Base-by-base conservation (phyloP, 495 filamentous ascomycete genomes). In the Aspergillus campestris region DNA sequence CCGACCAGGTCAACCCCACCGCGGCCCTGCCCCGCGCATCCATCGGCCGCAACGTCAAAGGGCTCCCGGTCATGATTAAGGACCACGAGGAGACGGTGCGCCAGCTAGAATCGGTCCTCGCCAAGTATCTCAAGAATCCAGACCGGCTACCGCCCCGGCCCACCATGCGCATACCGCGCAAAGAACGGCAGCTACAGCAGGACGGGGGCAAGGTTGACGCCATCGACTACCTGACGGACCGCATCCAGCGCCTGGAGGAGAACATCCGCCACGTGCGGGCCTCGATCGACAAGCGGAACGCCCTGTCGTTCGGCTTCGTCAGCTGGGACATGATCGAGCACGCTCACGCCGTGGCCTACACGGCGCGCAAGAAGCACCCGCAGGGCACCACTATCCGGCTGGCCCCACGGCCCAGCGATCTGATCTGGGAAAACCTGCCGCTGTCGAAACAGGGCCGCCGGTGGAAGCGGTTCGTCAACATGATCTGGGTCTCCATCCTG, bases 401-500 rank as follows among this genome's bases (percentile, higher is more conserved):
- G 6, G 91, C 94, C 10, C 89, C 94, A 8, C 77, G 79, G 52
- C 90, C 94, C 24, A 86, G 86, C 52, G 92, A 97, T 59, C 75
- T 98, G 30, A 95, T 98, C 52, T 98, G 92, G 92, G 85, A 89
- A 51, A 98, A 98, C 56, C 74, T 97, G 58, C 75, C 76, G 13
- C 69, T 94, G 45, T 74, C 73, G 18, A 79, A 83, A 38, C 60
- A 74, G 13, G 70, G 77, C 7, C 79, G 89, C 46, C 69, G 75
- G 42, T 86, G 81, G 72, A 84, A 83, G 55, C 70, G 81, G 13
- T 70, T 94, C 38, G 74, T 84, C 49, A 92, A 88, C 61, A 83
- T 86, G 40, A 61, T 94, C 34, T 94, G 90, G 86, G 82, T 96
- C 15, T 65, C 77, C 28, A 51, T 86, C 6, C 67, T 98, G 48